Evolutionary conservation across 2,329 filamentous ascomycete genomes (phyloP), one percentile per base, ranked within the genome.

Genomic region (Pseudofabraea citricarpa): DNA sequence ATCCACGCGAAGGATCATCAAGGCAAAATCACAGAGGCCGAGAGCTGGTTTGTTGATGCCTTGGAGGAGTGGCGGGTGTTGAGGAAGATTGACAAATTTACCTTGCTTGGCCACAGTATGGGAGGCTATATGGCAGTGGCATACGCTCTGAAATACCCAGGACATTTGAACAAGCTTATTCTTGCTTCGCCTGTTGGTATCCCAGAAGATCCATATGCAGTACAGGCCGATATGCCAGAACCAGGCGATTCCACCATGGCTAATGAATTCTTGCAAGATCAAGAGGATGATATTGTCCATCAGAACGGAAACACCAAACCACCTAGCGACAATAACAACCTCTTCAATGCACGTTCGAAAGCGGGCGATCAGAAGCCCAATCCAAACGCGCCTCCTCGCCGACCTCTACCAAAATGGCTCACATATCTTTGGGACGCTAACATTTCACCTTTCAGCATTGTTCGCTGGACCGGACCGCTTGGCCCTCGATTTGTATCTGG

Each of bases 401-500:
- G 78, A 12, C 84, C 82, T 2, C 65, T 93, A 3, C 89, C 90
- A 0, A 82, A 84, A 64, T 96, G 91, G 90, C 72, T 97, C 16
- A 82, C 83, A 44, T 96, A 90, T 68, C 79, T 98, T 4, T 98
- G 93, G 93, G 93, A 98, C 54, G 87, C 90, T 54, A 98, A 98
- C 61, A 81, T 97, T 51, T 96, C 90, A 0, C 93, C 93, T 6
- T 98, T 98, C 65, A 91, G 84, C 52, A 72, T 98, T 38, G 81
- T 98, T 12, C 86, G 93, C 47, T 84, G 90, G 73, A 77, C 88
- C 2, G 93, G 93, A 1, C 93, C 93, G 0, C 71, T 98, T 1
- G 93, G 93, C 0, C 93, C 93, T 3, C 82, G 90, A 19, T 81
- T 98, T 26, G 89, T 96, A 1, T 96, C 90, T 0, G 90, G 90